Evolutionary conservation across 129 eudicot species (phyloP).

Genomic region (Ambrosia trifida): DNA sequence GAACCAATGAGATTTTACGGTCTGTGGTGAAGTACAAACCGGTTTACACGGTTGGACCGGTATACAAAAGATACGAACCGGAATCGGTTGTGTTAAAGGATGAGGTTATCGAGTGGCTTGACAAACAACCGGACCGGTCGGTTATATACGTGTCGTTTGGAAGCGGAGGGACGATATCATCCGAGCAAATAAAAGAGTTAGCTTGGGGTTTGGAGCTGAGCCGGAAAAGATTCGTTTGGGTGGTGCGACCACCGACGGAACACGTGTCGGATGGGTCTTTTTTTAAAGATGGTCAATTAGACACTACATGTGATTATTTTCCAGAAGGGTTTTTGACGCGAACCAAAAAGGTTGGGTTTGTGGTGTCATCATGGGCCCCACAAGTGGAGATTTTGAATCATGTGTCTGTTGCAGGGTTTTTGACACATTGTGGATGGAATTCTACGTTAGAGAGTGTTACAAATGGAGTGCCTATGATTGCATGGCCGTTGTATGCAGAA

Average conservation of each 20-base stretch:
- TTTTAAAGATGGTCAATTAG: conserved; percentile 1
- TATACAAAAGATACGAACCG: conserved; percentile 36
- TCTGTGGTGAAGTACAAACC: conserved; percentile 37
- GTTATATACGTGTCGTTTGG: conserved; percentile 56
- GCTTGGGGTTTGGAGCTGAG: conserved; percentile 54
- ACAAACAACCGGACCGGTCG: conserved; percentile 54
- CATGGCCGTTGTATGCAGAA: conserved; percentile 69
- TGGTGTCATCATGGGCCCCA: conserved; percentile 53
- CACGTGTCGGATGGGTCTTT: conserved; percentile 2
- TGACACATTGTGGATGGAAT: conserved; percentile 74
- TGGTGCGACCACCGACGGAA: conserved; percentile 34
- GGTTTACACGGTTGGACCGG: conserved; percentile 69
- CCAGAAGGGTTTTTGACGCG: conserved; percentile 49
- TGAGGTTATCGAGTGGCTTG: conserved; percentile 53
- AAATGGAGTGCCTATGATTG: conserved; percentile 58
- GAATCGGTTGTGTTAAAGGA: not conserved
- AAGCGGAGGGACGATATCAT: conserved; percentile 49
- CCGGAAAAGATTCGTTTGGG: conserved; percentile 54
- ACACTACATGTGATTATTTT: conserved; percentile 28
- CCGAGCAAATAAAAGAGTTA: conserved; percentile 40
- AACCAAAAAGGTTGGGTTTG: conserved; percentile 35
- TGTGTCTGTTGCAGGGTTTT: conserved; percentile 47
- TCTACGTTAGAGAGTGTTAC: conserved; percentile 52
- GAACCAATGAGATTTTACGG: conserved; percentile 30
- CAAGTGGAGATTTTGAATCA: conserved; percentile 54